These are phyloP conservation scores for Cladophialophora carrionii DNA, from an alignment of 2,329 filamentous ascomycete genomes.

Conservation along the genomic window DNA sequence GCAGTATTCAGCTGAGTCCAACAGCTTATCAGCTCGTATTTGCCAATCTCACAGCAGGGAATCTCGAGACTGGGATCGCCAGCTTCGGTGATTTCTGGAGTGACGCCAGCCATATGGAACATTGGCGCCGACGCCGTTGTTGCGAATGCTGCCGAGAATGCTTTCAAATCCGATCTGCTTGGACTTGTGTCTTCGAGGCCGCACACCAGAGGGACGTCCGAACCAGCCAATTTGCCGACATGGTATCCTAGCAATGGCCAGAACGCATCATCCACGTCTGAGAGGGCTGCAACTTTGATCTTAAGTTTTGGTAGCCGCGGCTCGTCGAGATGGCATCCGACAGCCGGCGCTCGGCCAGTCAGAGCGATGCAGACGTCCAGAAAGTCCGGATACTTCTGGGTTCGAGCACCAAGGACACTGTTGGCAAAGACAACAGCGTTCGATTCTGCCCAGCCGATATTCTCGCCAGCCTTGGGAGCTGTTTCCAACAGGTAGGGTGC, in stretches of 20 bases:
- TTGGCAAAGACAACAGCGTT: conserved; percentile 55
- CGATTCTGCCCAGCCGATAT: conserved; percentile 53
- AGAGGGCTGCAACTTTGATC: background rate
- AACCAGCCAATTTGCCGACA: conserved; percentile 42
- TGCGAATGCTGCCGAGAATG: conserved; percentile 52
- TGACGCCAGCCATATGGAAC: conserved; percentile 51
- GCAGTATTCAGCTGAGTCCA: conserved; percentile 34
- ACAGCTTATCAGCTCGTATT: conserved; percentile 23
- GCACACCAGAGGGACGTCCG: conserved; percentile 44
- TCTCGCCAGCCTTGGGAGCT: conserved; percentile 45
- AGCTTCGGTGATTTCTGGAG: conserved; percentile 43
- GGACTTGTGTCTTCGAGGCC: conserved; percentile 42
- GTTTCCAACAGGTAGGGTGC: conserved; percentile 50
- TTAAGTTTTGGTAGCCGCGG: conserved; percentile 33
- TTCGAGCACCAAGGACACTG: conserved; percentile 51
- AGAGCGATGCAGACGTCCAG: conserved; percentile 52
- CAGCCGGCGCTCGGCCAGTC: conserved; percentile 45
- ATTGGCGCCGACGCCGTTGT: conserved; percentile 50
- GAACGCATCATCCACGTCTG: conserved; percentile 43
- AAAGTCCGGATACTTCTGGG: conserved; percentile 53
- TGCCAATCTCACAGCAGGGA: conserved; percentile 16
- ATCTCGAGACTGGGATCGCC: background rate
- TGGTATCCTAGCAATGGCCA: conserved; percentile 49
- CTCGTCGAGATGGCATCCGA: conserved; percentile 40
- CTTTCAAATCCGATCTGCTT: conserved; percentile 46